Conservation (phyloP, 257 asterid genomes). For the Knoxia roxburghii region DNA sequence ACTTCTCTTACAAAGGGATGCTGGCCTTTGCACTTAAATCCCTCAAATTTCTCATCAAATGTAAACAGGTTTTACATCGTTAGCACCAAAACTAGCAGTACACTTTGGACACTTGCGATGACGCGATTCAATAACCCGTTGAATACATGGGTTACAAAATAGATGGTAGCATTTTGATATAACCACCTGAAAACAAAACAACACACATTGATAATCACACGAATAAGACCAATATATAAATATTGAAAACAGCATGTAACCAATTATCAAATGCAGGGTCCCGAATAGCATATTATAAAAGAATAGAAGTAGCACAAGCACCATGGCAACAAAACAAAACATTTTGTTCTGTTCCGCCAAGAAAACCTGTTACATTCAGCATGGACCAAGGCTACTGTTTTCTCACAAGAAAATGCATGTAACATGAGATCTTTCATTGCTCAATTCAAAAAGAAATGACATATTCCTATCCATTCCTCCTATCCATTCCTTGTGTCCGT, state of each 20-base stretch:
- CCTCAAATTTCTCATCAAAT: slow-evolving; percentile 43
- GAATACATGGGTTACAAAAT: slow-evolving; percentile 85
- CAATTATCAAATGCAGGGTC: neutral
- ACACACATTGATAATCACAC: neutral
- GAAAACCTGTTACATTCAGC: neutral
- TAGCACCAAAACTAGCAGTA: slow-evolving; percentile 74
- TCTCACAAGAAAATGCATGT: neutral
- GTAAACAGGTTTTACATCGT: slow-evolving; percentile 88
- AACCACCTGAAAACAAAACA: slow-evolving; percentile 61
- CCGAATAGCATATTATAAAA: neutral
- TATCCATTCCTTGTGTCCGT: neutral
- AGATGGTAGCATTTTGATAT: slow-evolving; percentile 94
- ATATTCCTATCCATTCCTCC: neutral
- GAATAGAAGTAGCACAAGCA: neutral
- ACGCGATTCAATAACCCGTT: slow-evolving; percentile 60
- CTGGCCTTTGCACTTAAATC: neutral
- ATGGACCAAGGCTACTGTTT: neutral
- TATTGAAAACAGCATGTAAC: neutral
- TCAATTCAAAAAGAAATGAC: neutral
- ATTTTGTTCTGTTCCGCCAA: neutral
- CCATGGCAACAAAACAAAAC: neutral
- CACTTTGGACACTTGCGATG: slow-evolving; percentile 95
- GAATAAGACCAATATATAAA: neutral
- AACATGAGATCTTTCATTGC: neutral
- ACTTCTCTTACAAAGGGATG: neutral